These are phyloP conservation scores for Pyrus betulifolia DNA, from an alignment of 306 rosid genomes.

Conservation along the genomic window DNA sequence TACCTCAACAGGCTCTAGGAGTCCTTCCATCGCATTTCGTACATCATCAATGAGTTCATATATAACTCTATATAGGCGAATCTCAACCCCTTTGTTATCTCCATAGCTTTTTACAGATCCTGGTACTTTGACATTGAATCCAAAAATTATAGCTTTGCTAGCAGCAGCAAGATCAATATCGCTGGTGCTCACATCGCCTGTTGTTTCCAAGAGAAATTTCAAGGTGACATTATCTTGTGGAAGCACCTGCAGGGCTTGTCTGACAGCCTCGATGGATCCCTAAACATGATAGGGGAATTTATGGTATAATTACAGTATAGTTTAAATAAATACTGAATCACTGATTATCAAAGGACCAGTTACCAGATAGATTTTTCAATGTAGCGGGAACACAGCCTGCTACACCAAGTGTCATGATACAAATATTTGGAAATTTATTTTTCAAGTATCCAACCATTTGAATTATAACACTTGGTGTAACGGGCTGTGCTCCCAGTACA, in stretches of 20 bases:
- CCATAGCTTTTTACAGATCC: slow-evolving; percentile 84
- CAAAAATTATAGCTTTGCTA: slow-evolving; percentile 80
- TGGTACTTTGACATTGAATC: slow-evolving; percentile 72
- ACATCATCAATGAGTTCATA: slow-evolving; percentile 90
- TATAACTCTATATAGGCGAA: slow-evolving; percentile 81
- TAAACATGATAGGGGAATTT: slow-evolving; percentile 22
- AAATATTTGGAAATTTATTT: too few species aligned
- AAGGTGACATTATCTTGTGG: slow-evolving; percentile 86
- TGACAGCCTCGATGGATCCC: slow-evolving; percentile 96
- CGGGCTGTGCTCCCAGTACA: too few species aligned
- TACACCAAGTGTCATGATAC: too few species aligned
- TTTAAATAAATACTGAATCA: not conserved
- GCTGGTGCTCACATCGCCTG: slow-evolving; percentile 82
- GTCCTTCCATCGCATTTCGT: slow-evolving; percentile 97
- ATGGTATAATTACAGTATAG: slow-evolving; percentile 9
- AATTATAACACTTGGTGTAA: too few species aligned
- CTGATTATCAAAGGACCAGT: not conserved
- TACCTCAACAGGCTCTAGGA: slow-evolving; percentile 80
- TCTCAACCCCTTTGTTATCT: slow-evolving; percentile 81
- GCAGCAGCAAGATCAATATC: slow-evolving; percentile 94
- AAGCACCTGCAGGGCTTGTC: slow-evolving; percentile 85
- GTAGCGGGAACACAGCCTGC: too few species aligned
- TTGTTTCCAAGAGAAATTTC: slow-evolving; percentile 88
- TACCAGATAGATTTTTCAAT: not conserved
- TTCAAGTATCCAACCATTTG: too few species aligned